Conservation (phyloP, 768 basidiomycete species). For the Kwoniella dejecticola region DNA sequence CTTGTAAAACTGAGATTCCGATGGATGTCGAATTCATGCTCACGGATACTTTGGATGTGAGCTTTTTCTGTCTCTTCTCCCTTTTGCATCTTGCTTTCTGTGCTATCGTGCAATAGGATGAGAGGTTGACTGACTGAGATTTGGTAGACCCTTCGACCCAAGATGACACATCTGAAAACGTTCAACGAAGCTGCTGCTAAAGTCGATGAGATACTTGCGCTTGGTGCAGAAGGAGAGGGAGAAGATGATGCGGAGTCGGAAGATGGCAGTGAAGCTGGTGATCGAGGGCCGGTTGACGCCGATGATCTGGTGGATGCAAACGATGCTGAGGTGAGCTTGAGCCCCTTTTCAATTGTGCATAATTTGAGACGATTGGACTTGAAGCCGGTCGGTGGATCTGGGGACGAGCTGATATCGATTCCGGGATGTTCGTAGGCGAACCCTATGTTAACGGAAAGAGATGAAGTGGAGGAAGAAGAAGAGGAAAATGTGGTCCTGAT, state of each 20-base stretch:
- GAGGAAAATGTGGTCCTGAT: constrained; percentile 72
- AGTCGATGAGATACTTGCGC: constrained; percentile 86
- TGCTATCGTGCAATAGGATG: too few relatives aligned
- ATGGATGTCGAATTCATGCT: constrained; percentile 99
- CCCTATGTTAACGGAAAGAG: constrained; percentile 36
- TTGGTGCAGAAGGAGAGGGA: constrained; percentile 55
- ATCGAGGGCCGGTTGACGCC: constrained; percentile 52
- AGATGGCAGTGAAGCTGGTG: constrained; percentile 60
- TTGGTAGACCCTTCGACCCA: constrained; percentile 79
- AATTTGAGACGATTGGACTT: too few relatives aligned
- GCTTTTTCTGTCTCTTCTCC: constrained; percentile 16
- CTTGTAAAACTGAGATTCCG: constrained; percentile 84
- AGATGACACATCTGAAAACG: constrained; percentile 68
- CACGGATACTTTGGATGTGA: constrained; percentile 86
- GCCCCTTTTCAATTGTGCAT: too few relatives aligned
- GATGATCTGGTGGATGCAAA: not conserved
- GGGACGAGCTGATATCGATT: too few relatives aligned
- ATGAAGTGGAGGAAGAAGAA: constrained; percentile 66
- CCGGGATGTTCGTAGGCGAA: too few relatives aligned
- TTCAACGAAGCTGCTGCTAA: constrained; percentile 82
- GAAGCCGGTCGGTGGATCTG: too few relatives aligned
- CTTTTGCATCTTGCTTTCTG: too few relatives aligned
- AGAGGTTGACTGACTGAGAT: constrained; percentile 1
- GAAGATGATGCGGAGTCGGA: constrained; percentile 35
- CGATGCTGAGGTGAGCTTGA: constrained; percentile 20